Base-by-base conservation (phyloP, 139 green algal species). In the Micractinium conductrix region DNA sequence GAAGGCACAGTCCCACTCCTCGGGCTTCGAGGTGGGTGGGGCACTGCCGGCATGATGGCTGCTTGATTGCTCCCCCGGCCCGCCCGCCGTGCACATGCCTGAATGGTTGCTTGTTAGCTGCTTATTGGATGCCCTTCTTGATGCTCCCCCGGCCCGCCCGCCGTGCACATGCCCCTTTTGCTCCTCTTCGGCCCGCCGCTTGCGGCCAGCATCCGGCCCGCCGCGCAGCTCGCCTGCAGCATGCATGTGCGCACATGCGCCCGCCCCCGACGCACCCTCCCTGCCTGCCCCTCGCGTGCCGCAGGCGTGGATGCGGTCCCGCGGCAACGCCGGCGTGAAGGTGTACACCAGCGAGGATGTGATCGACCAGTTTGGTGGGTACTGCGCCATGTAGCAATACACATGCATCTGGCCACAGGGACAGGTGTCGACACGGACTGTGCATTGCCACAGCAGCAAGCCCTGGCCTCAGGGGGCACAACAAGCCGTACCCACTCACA, bases 301-400 rank as follows among this genome's bases (percentile, higher is more conserved):
- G 10, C 88, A 96, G 90, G 95, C 95, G 26, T 98, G 92, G 93
- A 91, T 98, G 93, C 83, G 95, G 8, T 79, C 92, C 0, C 85
- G 96, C 1, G 95, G 94, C 21, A 73, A 87, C 0, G 53, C 50
- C 0, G 87, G 74, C 28, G 70, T 80, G 17, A 78, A 87, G 48
- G 70, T 96, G 2, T 97, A 93, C 87, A 96, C 92, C 35, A 84
- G 88, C 21, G 95, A 98, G 24, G 87, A 90, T 33, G 83, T 90
- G 22, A 80, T 91, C 8, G 87, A 88, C 21, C 69, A 91, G 80
- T 97, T 91, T 87, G 95, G 95, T n/a, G n/a, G n/a, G n/a, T n/a
- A n/a, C n/a, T n/a, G n/a, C n/a, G n/a, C n/a, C n/a, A n/a, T n/a
- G n/a, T n/a, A n/a, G n/a, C n/a, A n/a, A n/a, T n/a, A n/a, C n/a